A percentile compares a stretch with the other conserved stretches of the same genome.
These are phyloP conservation scores for Schrenkiella parvula DNA, from an alignment of 345 rosid species.

Conservation along the genomic window DNA sequence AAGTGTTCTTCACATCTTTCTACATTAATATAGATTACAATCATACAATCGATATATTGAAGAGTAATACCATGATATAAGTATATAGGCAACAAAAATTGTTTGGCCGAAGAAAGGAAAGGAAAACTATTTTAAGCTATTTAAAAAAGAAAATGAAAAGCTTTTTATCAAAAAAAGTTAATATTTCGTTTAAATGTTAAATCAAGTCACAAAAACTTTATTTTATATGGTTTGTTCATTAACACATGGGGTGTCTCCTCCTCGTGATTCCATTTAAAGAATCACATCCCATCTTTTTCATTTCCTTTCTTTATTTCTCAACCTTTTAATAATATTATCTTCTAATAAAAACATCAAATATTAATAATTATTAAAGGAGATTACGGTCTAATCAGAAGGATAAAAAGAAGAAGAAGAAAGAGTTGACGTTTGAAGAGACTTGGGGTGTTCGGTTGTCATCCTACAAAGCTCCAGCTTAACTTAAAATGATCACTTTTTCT, in stretches of 20 bases:
- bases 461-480: slow-evolving; percentile 4
- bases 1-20: slow-evolving; percentile 23
- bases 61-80: neutral
- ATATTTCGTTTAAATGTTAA: slow-evolving; percentile 13
- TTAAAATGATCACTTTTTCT: slow-evolving; percentile 1
- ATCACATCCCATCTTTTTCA: slow-evolving; percentile 30
- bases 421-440: slow-evolving; percentile 32
- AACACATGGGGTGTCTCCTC: slow-evolving; percentile 38
- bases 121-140: neutral
- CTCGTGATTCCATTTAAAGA: slow-evolving; percentile 38
- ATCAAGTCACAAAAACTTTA: slow-evolving; percentile 13
- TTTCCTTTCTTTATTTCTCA: neutral
- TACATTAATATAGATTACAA: neutral
- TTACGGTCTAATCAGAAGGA: slow-evolving; percentile 1
- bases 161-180: neutral
- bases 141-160: neutral
- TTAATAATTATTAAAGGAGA: neutral
- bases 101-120: slow-evolving; percentile 1
- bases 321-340: slow-evolving; percentile 15
- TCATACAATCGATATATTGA: neutral
- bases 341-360: neutral
- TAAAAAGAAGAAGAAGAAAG: neutral
- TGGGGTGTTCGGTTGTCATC: slow-evolving; percentile 27
- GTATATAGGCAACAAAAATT: slow-evolving; percentile 11
- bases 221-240: slow-evolving; percentile 16